phyloP scores from a whole-genome alignment of 441 rosid genomes.

The Codiaeum variegatum region DNA sequence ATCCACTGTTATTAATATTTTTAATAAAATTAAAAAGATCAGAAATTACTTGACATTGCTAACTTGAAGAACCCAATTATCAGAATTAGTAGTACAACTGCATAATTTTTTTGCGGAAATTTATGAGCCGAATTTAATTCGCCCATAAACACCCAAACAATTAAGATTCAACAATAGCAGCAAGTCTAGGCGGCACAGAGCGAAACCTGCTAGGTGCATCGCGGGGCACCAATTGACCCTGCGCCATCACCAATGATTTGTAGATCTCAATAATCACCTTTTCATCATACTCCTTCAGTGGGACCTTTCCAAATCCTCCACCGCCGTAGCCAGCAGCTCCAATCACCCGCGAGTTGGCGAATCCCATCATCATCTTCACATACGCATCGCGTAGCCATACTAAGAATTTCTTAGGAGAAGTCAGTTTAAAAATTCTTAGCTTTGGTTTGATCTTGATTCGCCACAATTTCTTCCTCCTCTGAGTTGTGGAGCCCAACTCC shows the following conservation, averaged over 20 bases:
- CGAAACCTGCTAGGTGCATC: slow-evolving; percentile 34
- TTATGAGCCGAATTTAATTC: background rate
- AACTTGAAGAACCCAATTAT: slow-evolving; percentile 7
- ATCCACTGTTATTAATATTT: too few relatives aligned
- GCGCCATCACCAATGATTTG: slow-evolving; percentile 51
- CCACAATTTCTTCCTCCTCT: slow-evolving; percentile 38
- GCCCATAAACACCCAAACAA: background rate
- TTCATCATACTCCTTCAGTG: slow-evolving; percentile 68
- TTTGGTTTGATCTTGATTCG: slow-evolving; percentile 55
- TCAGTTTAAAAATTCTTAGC: slow-evolving; percentile 33
- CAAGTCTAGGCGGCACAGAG: slow-evolving; percentile 15
- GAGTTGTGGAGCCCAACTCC: slow-evolving; percentile 27
- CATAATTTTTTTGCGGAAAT: background rate
- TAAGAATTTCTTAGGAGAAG: slow-evolving; percentile 55
- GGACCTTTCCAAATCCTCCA: slow-evolving; percentile 31
- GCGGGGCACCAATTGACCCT: slow-evolving; percentile 41
- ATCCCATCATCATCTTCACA: slow-evolving; percentile 72
- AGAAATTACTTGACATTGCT: too few relatives aligned
- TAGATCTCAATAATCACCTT: slow-evolving; percentile 73
- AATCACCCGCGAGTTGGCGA: slow-evolving; percentile 48
- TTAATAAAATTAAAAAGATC: too few relatives aligned
- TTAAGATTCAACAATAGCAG: slow-evolving; percentile 12
- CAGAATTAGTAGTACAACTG: too few relatives aligned
- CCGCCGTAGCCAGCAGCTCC: slow-evolving; percentile 37
- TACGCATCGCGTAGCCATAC: slow-evolving; percentile 78